Evolutionary conservation across 179 eudicot species (phyloP), one percentile per base, ranked within the genome.

Genomic region (Nepenthes alata): DNA sequence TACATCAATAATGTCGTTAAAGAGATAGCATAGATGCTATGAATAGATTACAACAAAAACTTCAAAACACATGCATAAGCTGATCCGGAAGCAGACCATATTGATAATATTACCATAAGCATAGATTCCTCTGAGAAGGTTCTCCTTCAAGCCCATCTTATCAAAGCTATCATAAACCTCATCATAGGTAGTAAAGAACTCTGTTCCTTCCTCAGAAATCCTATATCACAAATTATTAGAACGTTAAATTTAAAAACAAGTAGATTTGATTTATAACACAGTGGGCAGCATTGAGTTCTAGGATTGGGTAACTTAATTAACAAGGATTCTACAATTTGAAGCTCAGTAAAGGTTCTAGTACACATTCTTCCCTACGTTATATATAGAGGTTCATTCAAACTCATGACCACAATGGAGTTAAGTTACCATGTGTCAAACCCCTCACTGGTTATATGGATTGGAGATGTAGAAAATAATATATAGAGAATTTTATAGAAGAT

Each of bases 121-220:
- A 67, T 88, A 85, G 16, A 86, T 86, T 62, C 91, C 96, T 77
- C 89, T 74, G 39, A 88, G 80, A 68, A 88, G 96, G 62, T 88
- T 88, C 75, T 85, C 96, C 61, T 70, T 72, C 77, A 88, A 77
- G 57, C 83, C 82, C 96, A 88, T 88, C n/a, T 68, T 62, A 72
- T 88, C 96, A 73, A 88, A 88, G 54, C 78, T 85, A 0, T 88
- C 96, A 34, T 77, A 70, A 38, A 88, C 91, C 71, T 88, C 91
- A 39, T 88, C 91, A 56, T 74, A 88, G 2, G 89, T 73, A 3
- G 87, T 81, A 51, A 88, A 88, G 69, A 79, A 83, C 25, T 86
- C 94, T 1, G 73, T 70, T 15, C 81, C 79, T 68, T 81, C 89
- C 68, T 79, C 76, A 37, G 82, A 77, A 72, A 58, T 57, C 65